Evolutionary conservation across 2,329 filamentous ascomycete species (phyloP).

Genomic region (Decorospora gaudefroyi): DNA sequence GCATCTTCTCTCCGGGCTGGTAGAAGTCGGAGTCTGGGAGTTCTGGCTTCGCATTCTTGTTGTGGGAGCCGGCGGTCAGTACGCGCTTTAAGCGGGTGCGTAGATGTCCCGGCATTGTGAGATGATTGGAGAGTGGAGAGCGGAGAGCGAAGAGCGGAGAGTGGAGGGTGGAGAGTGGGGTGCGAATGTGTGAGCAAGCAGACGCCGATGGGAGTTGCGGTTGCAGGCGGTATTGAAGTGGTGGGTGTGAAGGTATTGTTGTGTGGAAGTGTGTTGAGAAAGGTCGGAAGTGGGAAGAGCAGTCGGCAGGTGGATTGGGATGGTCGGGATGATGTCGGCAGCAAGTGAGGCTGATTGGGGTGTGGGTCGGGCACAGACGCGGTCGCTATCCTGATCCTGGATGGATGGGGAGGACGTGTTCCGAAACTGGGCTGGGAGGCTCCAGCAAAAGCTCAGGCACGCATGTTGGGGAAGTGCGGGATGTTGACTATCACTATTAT

Average conservation of each 20-base stretch:
- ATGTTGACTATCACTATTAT: constrained; percentile 1
- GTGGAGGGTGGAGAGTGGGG: not conserved
- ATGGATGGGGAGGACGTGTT: constrained; percentile 9
- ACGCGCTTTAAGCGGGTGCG: constrained; percentile 54
- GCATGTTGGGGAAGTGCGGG: constrained; percentile 13
- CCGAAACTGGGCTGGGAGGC: constrained; percentile 19
- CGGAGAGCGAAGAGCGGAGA: constrained; percentile 1
- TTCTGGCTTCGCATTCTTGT: constrained; percentile 38
- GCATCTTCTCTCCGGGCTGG: constrained; percentile 58
- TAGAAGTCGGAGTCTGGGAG: constrained; percentile 54
- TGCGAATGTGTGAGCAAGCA: constrained; percentile 2
- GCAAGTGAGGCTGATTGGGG: constrained; percentile 28
- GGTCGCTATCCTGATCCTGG: constrained; percentile 9
- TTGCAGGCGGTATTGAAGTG: constrained; percentile 1
- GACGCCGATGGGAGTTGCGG: not conserved
- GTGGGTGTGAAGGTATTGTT: constrained; percentile 6
- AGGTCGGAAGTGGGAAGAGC: constrained; percentile 14
- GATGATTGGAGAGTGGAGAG: constrained; percentile 12
- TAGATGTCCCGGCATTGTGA: constrained; percentile 50
- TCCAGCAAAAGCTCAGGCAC: constrained; percentile 13
- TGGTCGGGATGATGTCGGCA: constrained; percentile 23
- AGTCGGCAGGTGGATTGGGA: constrained; percentile 15
- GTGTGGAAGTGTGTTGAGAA: too few relatives aligned
- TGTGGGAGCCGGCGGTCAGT: constrained; percentile 46
- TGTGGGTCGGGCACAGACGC: constrained; percentile 23